These are phyloP conservation scores for Fistulinella cinereoalba DNA, from an alignment of 1,284 basidiomycete genomes.

Conservation along the genomic window DNA sequence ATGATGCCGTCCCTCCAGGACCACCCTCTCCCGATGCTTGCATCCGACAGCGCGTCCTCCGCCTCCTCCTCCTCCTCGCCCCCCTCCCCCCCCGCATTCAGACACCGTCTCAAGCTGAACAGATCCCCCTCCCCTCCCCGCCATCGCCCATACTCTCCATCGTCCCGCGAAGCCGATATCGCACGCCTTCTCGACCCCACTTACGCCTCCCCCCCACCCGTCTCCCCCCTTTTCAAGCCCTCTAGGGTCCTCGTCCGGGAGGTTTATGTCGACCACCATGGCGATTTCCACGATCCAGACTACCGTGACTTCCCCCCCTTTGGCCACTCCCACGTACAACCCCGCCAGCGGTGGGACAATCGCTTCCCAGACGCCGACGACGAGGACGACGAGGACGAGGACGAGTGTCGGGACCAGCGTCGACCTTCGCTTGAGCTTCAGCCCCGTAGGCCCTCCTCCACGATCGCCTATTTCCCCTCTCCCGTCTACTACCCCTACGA, in stretches of 20 bases:
- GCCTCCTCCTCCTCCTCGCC: slow-evolving; percentile 18
- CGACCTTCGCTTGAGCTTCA: slow-evolving; percentile 21
- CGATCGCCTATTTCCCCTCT: slow-evolving; percentile 18
- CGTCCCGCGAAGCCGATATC: slow-evolving; percentile 44
- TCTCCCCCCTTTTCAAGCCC: slow-evolving; percentile 23
- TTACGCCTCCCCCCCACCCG: slow-evolving; percentile 44
- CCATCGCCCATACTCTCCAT: slow-evolving; percentile 29
- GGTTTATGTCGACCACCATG: slow-evolving; percentile 58
- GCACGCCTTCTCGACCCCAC: slow-evolving; percentile 62
- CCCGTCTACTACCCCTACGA: slow-evolving; percentile 28
- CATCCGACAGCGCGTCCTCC: slow-evolving; percentile 20
- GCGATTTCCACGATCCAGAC: slow-evolving; percentile 66
- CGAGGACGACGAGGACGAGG: slow-evolving; percentile 28
- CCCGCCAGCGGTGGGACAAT: slow-evolving; percentile 22
- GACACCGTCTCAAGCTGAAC: slow-evolving; percentile 24
- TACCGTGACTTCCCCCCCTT: slow-evolving; percentile 57
- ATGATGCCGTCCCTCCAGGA: background rate
- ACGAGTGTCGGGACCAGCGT: slow-evolving; percentile 14
- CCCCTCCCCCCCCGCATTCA: slow-evolving; percentile 15
- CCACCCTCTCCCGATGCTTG: slow-evolving; percentile 10
- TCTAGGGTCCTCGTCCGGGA: slow-evolving; percentile 29
- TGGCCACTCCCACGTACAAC: slow-evolving; percentile 23
- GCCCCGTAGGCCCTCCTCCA: slow-evolving; percentile 23
- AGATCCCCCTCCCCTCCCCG: slow-evolving; percentile 21
- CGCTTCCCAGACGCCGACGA: slow-evolving; percentile 31